Evolutionary conservation across 148 eudicot genomes (phyloP), one percentile per base, ranked within the genome.

Genomic region (Oxyria digyna): DNA sequence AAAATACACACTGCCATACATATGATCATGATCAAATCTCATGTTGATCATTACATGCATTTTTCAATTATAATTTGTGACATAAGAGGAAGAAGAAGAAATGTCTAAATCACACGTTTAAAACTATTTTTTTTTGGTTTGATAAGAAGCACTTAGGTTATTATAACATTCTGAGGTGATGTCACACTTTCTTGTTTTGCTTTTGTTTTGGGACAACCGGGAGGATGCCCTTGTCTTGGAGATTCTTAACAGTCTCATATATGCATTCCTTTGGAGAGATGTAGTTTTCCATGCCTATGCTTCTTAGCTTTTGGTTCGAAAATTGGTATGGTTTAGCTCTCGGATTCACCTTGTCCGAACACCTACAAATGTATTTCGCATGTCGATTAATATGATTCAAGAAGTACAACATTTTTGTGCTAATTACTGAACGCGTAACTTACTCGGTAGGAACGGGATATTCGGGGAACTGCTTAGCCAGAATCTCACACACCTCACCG

Each of bases 371-470:
- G 20, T 0, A 1, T 9, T 17, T n/a, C 4, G 23, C 8, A n/a
- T 20, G n/a, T n/a, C n/a, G n/a, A n/a, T n/a, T n/a, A n/a, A 46
- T n/a, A 46, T 1, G 7, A 46, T n/a, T 1, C 8, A 46, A n/a
- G 18, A n/a, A 46, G 5, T 17, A 8, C 9, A 1, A 23, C 24
- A 3, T 23, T 35, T 35, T 35, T 35, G 38, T 35, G 38, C 38
- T 2, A 35, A 35, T 35, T 35, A 6, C 6, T 6, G 38, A 35
- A 35, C 38, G 38, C 3, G 38, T 41, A 63, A 82, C 96, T 78
- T 84, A 92, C 98, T 87, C 84, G 71, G 84, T 80, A 23, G 98
- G 98, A 32, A 92, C 78, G 4, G 94, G 93, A 62, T 92, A 89
- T 72, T 85, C 93, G 0, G 97, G 94, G 68, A 92, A 92, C 62